A percentile compares a stretch with the other conserved stretches of the same genome.
Conservation (phyloP, 345 rosid genomes). For the Euphorbia peplus region DNA sequence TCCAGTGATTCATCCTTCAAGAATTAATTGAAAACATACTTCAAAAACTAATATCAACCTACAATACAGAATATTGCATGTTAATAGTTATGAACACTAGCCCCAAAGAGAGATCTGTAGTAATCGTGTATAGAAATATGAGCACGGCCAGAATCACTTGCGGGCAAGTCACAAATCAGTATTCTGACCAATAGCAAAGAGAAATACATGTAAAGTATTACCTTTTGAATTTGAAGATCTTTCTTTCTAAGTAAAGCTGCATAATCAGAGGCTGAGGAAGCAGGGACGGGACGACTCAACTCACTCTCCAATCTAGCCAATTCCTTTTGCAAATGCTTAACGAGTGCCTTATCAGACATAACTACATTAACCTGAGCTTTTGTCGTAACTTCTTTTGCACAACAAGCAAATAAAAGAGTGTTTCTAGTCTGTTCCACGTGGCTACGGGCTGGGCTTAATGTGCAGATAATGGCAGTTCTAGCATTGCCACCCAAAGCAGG, state of each 20-base stretch:
- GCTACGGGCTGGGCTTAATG: conserved; percentile 92
- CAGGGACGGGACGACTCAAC: conserved; percentile 65
- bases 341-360: conserved; percentile 98
- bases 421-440: conserved; percentile 98
- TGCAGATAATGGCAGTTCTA: conserved; percentile 92
- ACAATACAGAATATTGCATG: not conserved
- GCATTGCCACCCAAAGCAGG: conserved; percentile 98
- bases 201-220: conserved; percentile 15
- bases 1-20: not conserved
- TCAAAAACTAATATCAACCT: not conserved
- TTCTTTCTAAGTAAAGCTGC: conserved; percentile 66
- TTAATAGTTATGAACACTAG: not conserved
- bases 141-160: not conserved
- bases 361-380: conserved; percentile 97
- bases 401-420: conserved; percentile 92
- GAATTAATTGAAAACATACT: not conserved
- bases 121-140: not conserved
- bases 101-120: not conserved
- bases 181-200: not conserved
- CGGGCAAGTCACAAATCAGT: not conserved
- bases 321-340: conserved; percentile 89
- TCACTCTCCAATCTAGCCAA: conserved; percentile 91
- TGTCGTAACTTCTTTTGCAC: conserved; percentile 95
- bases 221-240: conserved; percentile 95
- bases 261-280: conserved; percentile 56